Conservation (phyloP, 2,329 filamentous ascomycete genomes). For the Diaporthe citri region DNA sequence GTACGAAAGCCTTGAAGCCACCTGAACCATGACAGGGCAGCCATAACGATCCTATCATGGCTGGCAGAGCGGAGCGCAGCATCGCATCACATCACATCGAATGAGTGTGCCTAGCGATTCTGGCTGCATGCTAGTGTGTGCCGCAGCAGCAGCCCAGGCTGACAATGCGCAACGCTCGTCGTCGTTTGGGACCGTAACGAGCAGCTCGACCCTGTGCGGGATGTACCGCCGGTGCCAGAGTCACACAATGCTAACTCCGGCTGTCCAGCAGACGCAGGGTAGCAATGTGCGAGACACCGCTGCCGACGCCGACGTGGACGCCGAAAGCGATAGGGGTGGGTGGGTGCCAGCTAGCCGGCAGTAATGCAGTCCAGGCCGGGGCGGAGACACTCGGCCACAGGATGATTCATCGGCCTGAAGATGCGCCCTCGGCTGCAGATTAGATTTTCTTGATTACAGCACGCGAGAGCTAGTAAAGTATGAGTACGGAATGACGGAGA, state of each 20-base stretch:
- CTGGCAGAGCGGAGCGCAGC: background rate
- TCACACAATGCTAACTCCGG: conserved; percentile 1
- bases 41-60: background rate
- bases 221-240: background rate
- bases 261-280: background rate
- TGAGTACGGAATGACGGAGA: conserved; percentile 10
- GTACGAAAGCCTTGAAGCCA: background rate
- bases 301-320: conserved; percentile 25
- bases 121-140: conserved; percentile 17
- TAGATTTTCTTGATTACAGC: conserved; percentile 19
- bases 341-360: conserved; percentile 4
- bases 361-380: background rate
- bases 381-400: conserved; percentile 20
- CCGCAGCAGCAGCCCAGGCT: conserved; percentile 21
- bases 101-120: conserved; percentile 8
- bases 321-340: background rate
- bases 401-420: conserved; percentile 26
- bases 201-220: background rate
- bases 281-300: conserved; percentile 17
- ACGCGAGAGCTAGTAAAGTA: background rate
- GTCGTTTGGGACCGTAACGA: background rate
- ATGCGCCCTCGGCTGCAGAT: conserved; percentile 12
- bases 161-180: conserved; percentile 6
- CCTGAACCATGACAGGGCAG: conserved; percentile 4
- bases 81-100: background rate